Conservation (phyloP, 148 eudicot genomes). For the Nyssa sinensis region DNA sequence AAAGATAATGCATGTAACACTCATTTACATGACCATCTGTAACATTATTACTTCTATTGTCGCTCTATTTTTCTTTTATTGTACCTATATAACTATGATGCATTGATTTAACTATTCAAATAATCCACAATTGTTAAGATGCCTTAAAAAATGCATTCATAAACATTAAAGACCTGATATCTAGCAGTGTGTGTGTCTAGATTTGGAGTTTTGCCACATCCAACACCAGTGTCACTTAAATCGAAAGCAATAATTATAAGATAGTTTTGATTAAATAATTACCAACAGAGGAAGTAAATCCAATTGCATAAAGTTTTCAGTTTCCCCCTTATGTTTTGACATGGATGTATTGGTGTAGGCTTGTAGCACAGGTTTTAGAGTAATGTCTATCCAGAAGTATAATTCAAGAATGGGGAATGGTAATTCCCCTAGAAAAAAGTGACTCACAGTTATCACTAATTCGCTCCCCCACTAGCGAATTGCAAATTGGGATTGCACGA, state of each 20-base stretch:
- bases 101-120: neutral
- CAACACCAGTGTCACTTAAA: neutral
- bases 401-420: no score
- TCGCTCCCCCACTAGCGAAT: no score
- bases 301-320: neutral
- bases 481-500: no score
- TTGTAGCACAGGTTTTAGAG: neutral
- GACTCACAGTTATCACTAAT: no score
- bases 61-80: no score
- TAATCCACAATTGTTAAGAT: no score
- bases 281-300: neutral
- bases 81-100: neutral
- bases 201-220: conserved; percentile 1
- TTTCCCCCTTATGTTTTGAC: conserved; percentile 5
- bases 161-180: neutral
- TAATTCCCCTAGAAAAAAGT: no score
- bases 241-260: neutral
- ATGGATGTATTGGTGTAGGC: neutral
- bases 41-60: neutral
- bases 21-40: neutral
- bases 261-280: neutral
- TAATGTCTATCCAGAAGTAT: neutral
- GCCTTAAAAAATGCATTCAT: neutral
- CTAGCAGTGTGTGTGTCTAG: neutral
- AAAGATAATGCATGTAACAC: neutral